phyloP scores from a whole-genome alignment of 768 basidiomycete genomes.

The Mycena rosella region DNA sequence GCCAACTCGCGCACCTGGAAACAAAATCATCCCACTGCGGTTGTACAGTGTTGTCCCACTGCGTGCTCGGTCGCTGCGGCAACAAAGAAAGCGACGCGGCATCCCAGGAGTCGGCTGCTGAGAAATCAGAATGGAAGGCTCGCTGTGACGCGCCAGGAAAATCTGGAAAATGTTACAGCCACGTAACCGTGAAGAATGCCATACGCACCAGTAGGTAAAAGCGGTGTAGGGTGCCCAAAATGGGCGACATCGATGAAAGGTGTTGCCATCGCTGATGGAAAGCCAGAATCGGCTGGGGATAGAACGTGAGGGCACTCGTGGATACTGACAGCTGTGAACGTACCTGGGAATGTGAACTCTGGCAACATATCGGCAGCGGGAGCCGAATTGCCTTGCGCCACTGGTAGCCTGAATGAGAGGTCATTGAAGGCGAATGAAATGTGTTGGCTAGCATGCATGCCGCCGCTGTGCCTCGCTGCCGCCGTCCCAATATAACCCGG shows the following conservation, averaged over 20 bases:
- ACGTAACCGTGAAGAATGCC: background rate
- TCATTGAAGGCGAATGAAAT: too few relatives aligned
- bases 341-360: constrained; percentile 1
- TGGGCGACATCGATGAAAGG: background rate
- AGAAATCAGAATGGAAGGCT: constrained; percentile 9
- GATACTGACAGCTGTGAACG: constrained; percentile 3
- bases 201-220: background rate
- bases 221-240: background rate
- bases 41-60: constrained; percentile 6
- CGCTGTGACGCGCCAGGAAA: constrained; percentile 8
- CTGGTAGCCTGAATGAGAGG: constrained; percentile 7
- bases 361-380: background rate
- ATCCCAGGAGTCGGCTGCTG: background rate
- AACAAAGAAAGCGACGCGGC: constrained; percentile 3
- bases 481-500: too few relatives aligned
- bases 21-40: constrained; percentile 21
- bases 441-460: too few relatives aligned
- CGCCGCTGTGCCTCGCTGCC: too few relatives aligned
- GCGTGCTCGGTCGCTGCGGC: constrained; percentile 1
- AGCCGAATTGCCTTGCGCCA: background rate
- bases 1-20: constrained; percentile 9
- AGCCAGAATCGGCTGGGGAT: constrained; percentile 11
- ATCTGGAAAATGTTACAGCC: constrained; percentile 11
- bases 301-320: background rate
- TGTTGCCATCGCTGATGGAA: background rate